Evolutionary conservation across 1,284 basidiomycete species (phyloP).

Genomic region (Naganishia cerealis): DNA sequence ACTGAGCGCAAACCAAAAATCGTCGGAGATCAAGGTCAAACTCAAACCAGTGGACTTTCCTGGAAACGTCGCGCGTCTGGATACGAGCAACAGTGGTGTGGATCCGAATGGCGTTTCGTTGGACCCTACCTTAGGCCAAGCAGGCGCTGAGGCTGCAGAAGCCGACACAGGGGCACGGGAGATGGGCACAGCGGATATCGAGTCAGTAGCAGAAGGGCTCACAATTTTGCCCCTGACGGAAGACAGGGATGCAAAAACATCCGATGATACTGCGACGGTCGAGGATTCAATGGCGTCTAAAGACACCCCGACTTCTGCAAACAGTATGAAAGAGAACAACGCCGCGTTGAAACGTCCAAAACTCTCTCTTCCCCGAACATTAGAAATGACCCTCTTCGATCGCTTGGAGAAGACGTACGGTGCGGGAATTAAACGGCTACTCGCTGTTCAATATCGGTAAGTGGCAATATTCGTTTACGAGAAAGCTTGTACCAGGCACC

Average conservation of each 20-base stretch:
- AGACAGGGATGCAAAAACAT: neutral
- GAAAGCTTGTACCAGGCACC: neutral
- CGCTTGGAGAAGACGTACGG: slow-evolving; percentile 86
- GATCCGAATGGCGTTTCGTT: neutral
- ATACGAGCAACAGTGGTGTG: neutral
- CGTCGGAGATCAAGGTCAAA: slow-evolving; percentile 28
- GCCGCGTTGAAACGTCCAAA: slow-evolving; percentile 24
- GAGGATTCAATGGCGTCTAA: neutral
- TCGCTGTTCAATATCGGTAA: slow-evolving; percentile 81
- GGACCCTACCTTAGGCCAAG: neutral
- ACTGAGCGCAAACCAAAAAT: slow-evolving; percentile 59
- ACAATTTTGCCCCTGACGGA: neutral
- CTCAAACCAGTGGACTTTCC: slow-evolving; percentile 28
- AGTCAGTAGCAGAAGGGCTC: neutral
- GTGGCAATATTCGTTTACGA: slow-evolving; percentile 37
- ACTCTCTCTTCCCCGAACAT: slow-evolving; percentile 67
- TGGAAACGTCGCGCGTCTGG: neutral
- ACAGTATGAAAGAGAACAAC: slow-evolving; percentile 15
- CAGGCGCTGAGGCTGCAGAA: neutral
- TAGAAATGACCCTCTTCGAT: slow-evolving; percentile 89
- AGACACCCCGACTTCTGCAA: neutral
- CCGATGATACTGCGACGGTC: neutral
- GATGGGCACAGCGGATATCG: neutral
- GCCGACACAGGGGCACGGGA: neutral
- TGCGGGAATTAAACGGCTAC: slow-evolving; percentile 75